Evolutionary conservation across 768 basidiomycete genomes (phyloP), one percentile per base, ranked within the genome.

Genomic region (Termitomyces sp.): DNA sequence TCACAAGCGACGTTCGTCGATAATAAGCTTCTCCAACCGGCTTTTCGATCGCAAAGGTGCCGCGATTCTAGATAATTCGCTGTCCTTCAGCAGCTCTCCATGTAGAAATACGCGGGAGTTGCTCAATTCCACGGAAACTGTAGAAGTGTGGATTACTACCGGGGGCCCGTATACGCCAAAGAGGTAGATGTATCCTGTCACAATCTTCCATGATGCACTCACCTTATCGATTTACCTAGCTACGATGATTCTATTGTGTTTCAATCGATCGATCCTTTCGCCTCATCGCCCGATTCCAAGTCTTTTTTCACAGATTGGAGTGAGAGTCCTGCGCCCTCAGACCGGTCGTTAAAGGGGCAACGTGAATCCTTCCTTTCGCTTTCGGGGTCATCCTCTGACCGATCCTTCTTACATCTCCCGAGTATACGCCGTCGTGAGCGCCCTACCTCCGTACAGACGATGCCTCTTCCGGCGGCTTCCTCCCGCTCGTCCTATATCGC

Each of bases 301-400:
- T 74, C 80, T 10, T 73, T 76, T 60, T 79, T 77, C 62, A 71
- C 76, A 44, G 74, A 76, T 38, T 60, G 73, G 44, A 64, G 69
- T 7, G 72, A 74, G 37, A 65, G 62, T 15, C 59, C 67, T 24
- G 6, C 44, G n/a, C 22, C 66, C 7, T 61, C 68, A 9, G 70
- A 66, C 56, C 66, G 61, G 26, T 56, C 50, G 19, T 40, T 44
- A 6, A 56, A 52, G 50, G 40, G 19, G 0, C 37, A 46, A 14
- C 49, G 55, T n/a, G 75, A 76, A 50, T 76, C 76, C 12, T 77
- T 74, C 62, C 70, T 78, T 43, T 76, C 73, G 7, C 55, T 77
- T 44, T 68, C 70, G 2, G 64, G 68, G 19, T 71, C 68, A 41
- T 74, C 70, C n/a, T 59, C 64, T 8, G 68, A 69, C 8, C 49